Evolutionary conservation across 176 grass and related monocot genomes (phyloP).

Genomic region (Dendrocalamus sinicus): DNA sequence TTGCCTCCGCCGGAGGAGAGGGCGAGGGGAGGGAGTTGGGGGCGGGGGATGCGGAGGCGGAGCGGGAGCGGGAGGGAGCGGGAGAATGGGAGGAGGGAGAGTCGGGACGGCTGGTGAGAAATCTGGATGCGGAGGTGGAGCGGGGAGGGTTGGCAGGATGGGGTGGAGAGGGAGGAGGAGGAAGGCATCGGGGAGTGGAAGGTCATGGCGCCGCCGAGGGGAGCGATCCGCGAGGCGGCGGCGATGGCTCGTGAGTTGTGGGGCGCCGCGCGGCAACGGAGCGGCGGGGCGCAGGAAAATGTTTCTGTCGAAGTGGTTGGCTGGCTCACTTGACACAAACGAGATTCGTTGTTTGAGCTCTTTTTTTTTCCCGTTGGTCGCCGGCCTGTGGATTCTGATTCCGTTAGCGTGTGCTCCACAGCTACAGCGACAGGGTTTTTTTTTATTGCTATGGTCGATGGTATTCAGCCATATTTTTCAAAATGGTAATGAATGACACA

Average conservation of each 20-base stretch:
- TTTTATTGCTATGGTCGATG: no score
- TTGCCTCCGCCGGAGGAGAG: conserved; percentile 18
- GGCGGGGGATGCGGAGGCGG: conserved; percentile 35
- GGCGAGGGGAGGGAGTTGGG: conserved; percentile 31
- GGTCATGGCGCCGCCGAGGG: conserved; percentile 26
- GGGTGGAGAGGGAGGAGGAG: conserved; percentile 22
- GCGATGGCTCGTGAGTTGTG: neutral
- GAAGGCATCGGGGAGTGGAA: conserved; percentile 33
- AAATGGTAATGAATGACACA: no score
- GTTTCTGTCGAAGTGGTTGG: no score
- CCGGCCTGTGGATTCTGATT: no score
- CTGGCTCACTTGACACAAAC: no score
- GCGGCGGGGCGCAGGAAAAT: no score
- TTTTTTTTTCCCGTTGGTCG: no score
- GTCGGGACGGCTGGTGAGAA: neutral
- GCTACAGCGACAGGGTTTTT: no score
- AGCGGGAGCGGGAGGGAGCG: neutral
- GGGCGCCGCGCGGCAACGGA: neutral
- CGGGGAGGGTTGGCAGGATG: neutral
- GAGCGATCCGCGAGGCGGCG: neutral
- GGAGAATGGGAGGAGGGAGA: conserved; percentile 29
- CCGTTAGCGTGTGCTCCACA: no score
- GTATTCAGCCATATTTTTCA: no score
- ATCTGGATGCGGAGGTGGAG: conserved; percentile 7
- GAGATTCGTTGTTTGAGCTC: no score